A percentile compares a stretch with the other conserved stretches of the same genome.
Conservation (phyloP, 768 basidiomycete species). For the Suillus bovinus region DNA sequence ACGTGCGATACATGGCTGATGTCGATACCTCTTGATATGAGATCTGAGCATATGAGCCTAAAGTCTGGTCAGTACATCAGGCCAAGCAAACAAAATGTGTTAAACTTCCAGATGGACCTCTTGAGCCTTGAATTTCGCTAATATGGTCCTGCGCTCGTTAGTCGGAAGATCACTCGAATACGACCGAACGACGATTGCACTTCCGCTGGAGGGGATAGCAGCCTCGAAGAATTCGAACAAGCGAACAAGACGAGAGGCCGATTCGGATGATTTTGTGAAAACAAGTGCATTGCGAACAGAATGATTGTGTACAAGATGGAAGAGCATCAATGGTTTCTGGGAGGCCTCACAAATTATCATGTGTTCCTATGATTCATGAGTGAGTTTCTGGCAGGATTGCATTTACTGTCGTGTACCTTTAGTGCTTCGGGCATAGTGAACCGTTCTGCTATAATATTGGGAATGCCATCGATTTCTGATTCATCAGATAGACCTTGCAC, state of each 20-base stretch:
- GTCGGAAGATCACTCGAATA: conserved; percentile 87
- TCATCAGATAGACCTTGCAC: conserved; percentile 55
- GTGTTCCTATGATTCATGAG: conserved; percentile 59
- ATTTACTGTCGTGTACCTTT: conserved; percentile 45
- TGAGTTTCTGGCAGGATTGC: conserved; percentile 4
- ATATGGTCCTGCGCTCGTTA: conserved; percentile 69
- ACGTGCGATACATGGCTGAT: conserved; percentile 92
- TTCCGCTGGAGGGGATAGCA: conserved; percentile 28
- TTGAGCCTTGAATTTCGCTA: conserved; percentile 80
- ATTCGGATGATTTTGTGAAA: conserved; percentile 97
- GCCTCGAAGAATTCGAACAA: conserved; percentile 82
- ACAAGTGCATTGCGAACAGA: conserved; percentile 73
- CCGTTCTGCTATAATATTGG: conserved; percentile 67
- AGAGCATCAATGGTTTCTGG: conserved; percentile 86
- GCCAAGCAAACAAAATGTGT: neutral
- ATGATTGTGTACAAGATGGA: conserved; percentile 74
- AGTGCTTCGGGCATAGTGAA: conserved; percentile 83
- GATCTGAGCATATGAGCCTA: conserved; percentile 94
- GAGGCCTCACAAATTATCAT: conserved; percentile 80
- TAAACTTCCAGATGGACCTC: conserved; percentile 77
- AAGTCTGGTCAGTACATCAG: conserved; percentile 4
- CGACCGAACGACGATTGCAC: conserved; percentile 51
- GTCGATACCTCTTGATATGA: conserved; percentile 95
- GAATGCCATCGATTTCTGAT: conserved; percentile 37
- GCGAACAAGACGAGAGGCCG: conserved; percentile 76